Conservation (phyloP, 192 early-diverging fungal species). For the Dissophora ornata region DNA sequence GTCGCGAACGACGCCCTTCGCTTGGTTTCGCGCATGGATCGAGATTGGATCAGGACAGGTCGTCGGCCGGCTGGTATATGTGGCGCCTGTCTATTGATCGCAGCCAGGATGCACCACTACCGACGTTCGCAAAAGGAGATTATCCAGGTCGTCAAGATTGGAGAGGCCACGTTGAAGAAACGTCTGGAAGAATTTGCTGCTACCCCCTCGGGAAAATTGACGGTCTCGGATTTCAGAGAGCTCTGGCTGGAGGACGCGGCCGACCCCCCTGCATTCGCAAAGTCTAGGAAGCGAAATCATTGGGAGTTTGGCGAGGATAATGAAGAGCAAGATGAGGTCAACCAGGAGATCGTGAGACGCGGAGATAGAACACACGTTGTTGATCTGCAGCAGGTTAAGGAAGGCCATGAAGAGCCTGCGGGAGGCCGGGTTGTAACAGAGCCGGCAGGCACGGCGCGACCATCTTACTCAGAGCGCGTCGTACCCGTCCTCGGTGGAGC, state of each 20-base stretch:
- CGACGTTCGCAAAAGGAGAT: conserved; percentile 85
- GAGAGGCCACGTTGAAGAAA: conserved; percentile 84
- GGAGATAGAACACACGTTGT: conserved; percentile 25
- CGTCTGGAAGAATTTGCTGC: conserved; percentile 84
- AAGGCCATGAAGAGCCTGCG: conserved; percentile 18
- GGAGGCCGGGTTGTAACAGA: conserved; percentile 22
- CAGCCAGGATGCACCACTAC: conserved; percentile 92
- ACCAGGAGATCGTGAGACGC: conserved; percentile 38
- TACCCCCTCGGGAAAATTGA: conserved; percentile 81
- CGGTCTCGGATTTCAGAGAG: conserved; percentile 83
- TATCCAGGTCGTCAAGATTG: conserved; percentile 90
- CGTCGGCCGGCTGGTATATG: conserved; percentile 94
- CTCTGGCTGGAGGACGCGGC: conserved; percentile 84
- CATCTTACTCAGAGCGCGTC: background rate
- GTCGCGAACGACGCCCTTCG: conserved; percentile 85
- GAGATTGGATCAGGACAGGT: conserved; percentile 94
- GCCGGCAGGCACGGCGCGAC: background rate
- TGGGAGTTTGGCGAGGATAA: conserved; percentile 36
- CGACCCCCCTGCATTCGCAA: conserved; percentile 88
- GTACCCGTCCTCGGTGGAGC: background rate
- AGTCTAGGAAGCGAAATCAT: conserved; percentile 60
- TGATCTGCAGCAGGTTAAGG: conserved; percentile 18
- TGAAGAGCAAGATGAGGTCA: conserved; percentile 42
- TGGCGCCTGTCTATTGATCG: conserved; percentile 90
- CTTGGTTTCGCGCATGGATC: conserved; percentile 89